Conservation (phyloP, 1,284 basidiomycete genomes). For the Rhodotorula mucilaginosa region DNA sequence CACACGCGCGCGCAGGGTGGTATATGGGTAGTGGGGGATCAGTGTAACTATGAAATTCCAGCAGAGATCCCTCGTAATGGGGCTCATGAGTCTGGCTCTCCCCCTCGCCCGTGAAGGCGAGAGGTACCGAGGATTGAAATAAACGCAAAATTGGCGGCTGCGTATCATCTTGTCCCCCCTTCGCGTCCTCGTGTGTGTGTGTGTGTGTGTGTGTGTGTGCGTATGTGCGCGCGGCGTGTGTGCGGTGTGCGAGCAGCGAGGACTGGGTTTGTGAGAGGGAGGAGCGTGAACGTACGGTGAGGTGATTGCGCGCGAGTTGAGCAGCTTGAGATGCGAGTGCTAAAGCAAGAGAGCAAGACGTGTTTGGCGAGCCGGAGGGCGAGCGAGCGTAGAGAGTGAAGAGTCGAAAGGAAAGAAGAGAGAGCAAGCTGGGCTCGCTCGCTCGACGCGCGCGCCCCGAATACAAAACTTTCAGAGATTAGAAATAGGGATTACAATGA, state of each 20-base stretch:
- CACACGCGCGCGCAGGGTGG: not conserved
- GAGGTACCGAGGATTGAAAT: slow-evolving; percentile 30
- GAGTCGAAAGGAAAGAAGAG: not conserved
- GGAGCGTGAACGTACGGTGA: not conserved
- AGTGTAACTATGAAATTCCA: slow-evolving; percentile 42
- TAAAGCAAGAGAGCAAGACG: not conserved
- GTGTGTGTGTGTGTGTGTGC: too few relatives aligned
- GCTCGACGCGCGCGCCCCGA: not conserved
- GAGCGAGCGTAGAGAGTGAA: not conserved
- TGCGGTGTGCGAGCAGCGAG: too few relatives aligned
- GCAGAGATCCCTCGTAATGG: slow-evolving; percentile 19
- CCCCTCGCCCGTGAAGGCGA: slow-evolving; percentile 8
- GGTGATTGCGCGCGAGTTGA: not conserved
- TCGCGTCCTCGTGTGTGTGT: too few relatives aligned
- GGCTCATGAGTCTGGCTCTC: slow-evolving; percentile 31
- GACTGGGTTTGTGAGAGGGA: too few relatives aligned
- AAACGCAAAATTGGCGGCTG: slow-evolving; percentile 39
- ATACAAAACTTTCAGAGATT: not conserved
- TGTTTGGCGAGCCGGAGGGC: too few relatives aligned
- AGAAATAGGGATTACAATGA: not conserved
- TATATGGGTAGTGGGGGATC: slow-evolving; percentile 7
- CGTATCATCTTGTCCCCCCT: slow-evolving; percentile 31
- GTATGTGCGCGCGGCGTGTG: too few relatives aligned
- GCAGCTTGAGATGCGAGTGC: not conserved
- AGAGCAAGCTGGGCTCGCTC: not conserved